Evolutionary conservation across 1,284 basidiomycete species (phyloP).

Genomic region (Coniferiporia weirii): DNA sequence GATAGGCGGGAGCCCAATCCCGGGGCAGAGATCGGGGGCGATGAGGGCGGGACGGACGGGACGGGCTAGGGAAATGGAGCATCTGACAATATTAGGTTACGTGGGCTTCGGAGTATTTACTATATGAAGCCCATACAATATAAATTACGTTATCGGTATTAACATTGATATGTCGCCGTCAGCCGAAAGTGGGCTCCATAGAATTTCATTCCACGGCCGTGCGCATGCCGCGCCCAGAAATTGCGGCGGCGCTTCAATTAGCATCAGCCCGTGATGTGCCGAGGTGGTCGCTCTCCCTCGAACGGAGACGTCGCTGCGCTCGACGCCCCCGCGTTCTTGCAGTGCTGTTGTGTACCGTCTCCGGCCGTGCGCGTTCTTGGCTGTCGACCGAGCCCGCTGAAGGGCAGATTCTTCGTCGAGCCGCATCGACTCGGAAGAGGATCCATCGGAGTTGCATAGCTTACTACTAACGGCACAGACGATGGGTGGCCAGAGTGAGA

Average conservation of each 20-base stretch:
- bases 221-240: no score
- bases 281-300: not conserved
- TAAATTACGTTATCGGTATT: not conserved
- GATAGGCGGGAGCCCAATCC: conserved; percentile 68
- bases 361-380: not conserved
- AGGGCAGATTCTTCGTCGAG: not conserved
- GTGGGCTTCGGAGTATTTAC: no score
- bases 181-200: no score
- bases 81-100: no score
- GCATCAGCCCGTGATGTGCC: not conserved
- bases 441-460: not conserved
- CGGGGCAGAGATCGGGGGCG: conserved; percentile 24
- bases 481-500: not conserved
- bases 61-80: not conserved
- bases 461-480: not conserved
- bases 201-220: no score
- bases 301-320: not conserved
- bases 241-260: not conserved
- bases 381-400: not conserved
- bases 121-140: no score
- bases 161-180: not conserved
- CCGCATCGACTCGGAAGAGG: not conserved
- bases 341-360: not conserved
- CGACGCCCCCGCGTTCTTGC: not conserved
- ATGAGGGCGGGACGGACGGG: not conserved